Evolutionary conservation across 2,329 filamentous ascomycete species (phyloP).

Genomic region (Epichloe sibirici): DNA sequence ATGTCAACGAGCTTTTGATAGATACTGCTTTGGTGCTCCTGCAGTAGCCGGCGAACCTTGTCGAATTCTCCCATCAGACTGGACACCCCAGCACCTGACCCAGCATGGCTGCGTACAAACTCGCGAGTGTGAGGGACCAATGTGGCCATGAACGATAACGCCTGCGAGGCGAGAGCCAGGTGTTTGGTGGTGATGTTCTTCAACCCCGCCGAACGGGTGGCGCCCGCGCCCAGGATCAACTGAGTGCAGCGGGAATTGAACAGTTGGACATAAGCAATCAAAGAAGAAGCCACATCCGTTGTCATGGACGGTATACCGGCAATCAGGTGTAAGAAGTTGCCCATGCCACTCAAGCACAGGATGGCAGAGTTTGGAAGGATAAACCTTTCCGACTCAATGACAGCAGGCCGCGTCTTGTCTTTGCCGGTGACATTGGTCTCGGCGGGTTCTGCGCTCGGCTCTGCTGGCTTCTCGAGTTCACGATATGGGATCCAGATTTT

Average conservation of each 20-base stretch:
- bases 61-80: conserved; percentile 73
- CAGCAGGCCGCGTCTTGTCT: conserved; percentile 56
- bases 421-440: conserved; percentile 42
- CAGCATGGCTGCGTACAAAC: conserved; percentile 69
- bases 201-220: conserved; percentile 74
- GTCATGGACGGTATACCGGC: conserved; percentile 82
- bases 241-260: conserved; percentile 97
- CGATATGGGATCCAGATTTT: conserved; percentile 44
- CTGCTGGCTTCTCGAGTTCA: conserved; percentile 23
- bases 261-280: conserved; percentile 77
- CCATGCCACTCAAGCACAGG: conserved; percentile 68
- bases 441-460: conserved; percentile 18
- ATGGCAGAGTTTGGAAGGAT: conserved; percentile 77
- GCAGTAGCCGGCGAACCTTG: conserved; percentile 68
- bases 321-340: conserved; percentile 71
- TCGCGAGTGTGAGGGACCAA: conserved; percentile 85
- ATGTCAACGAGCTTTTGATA: conserved; percentile 91
- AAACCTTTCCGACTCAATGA: conserved; percentile 75
- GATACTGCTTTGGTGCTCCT: conserved; percentile 83
- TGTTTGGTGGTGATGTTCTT: conserved; percentile 97
- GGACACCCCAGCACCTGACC: conserved; percentile 38
- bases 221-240: conserved; percentile 87
- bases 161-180: conserved; percentile 80
- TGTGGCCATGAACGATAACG: conserved; percentile 74
- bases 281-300: conserved; percentile 62